These are phyloP conservation scores for Luffa aegyptiaca DNA, from an alignment of 306 rosid genomes.

Conservation along the genomic window DNA sequence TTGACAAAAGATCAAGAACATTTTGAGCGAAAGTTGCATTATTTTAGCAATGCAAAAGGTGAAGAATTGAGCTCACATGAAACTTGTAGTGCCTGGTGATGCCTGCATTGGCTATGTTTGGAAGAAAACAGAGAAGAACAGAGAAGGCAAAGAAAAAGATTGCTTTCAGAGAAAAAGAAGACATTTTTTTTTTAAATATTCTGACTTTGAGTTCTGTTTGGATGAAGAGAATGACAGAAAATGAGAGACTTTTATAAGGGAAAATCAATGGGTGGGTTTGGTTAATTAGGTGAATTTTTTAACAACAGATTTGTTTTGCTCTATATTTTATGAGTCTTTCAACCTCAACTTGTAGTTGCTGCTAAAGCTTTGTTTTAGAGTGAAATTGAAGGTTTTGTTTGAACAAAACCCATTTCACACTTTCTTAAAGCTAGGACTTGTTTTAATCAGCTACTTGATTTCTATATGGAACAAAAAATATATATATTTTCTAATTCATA, in stretches of 20 bases:
- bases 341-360: slow-evolving; percentile 15
- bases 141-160: slow-evolving; percentile 16
- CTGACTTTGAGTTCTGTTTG: not conserved
- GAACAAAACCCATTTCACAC: not conserved
- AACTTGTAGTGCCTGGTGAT: slow-evolving; percentile 62
- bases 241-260: slow-evolving; percentile 26
- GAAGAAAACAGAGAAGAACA: slow-evolving; percentile 22
- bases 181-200: not conserved
- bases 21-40: not conserved
- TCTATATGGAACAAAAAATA: not conserved
- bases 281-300: slow-evolving; percentile 61
- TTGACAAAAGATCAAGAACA: not conserved
- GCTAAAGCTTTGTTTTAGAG: slow-evolving; percentile 38
- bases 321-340: not conserved
- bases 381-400: slow-evolving; percentile 10
- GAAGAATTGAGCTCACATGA: slow-evolving; percentile 20
- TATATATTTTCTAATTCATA: too few species aligned
- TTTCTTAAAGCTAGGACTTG: not conserved
- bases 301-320: slow-evolving; percentile 14
- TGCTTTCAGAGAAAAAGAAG: slow-evolving; percentile 10
- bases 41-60: not conserved
- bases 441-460: not conserved
- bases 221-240: slow-evolving; percentile 26
- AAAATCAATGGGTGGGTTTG: slow-evolving; percentile 18
- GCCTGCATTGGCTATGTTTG: slow-evolving; percentile 31